Evolutionary conservation across 2,329 filamentous ascomycete species (phyloP).

Genomic region (Penicillium brasilianum): DNA sequence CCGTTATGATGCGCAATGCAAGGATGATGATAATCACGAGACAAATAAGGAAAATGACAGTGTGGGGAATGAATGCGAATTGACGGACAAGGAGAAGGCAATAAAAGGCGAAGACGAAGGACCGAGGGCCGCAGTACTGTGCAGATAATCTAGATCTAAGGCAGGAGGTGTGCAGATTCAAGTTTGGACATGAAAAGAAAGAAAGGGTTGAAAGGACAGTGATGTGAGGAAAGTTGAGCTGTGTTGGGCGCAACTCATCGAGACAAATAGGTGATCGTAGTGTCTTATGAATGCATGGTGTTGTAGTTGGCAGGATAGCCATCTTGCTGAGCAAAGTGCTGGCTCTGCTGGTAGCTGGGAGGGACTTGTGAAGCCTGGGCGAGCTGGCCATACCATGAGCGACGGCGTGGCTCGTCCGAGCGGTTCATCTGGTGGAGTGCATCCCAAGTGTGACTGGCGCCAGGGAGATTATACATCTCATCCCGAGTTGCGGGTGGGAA

Average conservation of each 20-base stretch:
- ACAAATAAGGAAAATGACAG: constrained; percentile 3
- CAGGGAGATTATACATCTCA: constrained; percentile 43
- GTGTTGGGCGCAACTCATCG: not conserved
- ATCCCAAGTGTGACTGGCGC: constrained; percentile 45
- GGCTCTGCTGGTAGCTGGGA: constrained; percentile 35
- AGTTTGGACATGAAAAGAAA: constrained; percentile 15
- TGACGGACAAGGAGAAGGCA: not conserved
- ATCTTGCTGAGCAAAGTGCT: constrained; percentile 34
- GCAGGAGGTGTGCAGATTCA: constrained; percentile 6
- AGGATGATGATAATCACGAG: constrained; percentile 6
- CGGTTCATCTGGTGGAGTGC: constrained; percentile 39
- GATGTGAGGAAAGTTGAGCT: constrained; percentile 3
- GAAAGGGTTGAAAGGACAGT: constrained; percentile 2
- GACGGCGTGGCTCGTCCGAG: constrained; percentile 40
- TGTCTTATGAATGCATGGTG: constrained; percentile 29
- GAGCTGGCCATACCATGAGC: constrained; percentile 41
- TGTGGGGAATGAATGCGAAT: constrained; percentile 7
- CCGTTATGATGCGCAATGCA: constrained; percentile 37
- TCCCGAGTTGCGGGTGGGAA: constrained; percentile 30
- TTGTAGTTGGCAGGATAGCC: constrained; percentile 33
- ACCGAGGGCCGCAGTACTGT: constrained; percentile 3
- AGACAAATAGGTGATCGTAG: not conserved
- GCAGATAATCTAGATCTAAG: constrained; percentile 13
- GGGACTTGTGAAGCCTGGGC: constrained; percentile 31
- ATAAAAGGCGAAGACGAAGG: not conserved